Evolutionary conservation across 352 stramenopile species (phyloP).

Genomic region (Pythium rhizo-oryzae): DNA sequence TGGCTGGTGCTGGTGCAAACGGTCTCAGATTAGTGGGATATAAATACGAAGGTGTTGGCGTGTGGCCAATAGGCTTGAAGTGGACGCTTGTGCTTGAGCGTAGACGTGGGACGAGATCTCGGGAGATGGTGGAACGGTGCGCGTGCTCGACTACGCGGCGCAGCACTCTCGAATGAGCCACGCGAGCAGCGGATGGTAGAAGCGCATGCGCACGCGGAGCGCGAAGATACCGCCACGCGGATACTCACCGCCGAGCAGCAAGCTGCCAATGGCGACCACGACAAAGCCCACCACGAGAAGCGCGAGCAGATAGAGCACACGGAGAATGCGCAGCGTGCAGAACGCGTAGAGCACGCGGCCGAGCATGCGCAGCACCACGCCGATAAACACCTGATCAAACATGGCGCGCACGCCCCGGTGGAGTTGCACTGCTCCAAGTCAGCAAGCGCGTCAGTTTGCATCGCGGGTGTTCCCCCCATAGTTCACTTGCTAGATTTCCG

Average conservation of each 20-base stretch:
- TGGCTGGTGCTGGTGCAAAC: background rate
- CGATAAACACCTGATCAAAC: background rate
- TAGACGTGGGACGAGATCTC: background rate
- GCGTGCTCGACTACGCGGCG: background rate
- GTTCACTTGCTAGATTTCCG: background rate
- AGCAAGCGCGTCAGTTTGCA: too few species aligned
- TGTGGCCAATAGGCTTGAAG: background rate
- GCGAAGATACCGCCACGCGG: background rate
- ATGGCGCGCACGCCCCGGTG: background rate
- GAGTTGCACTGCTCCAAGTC: background rate
- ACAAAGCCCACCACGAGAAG: too few species aligned
- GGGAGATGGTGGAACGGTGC: too few species aligned
- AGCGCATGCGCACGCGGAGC: slow-evolving; percentile 12
- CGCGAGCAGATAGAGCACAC: background rate
- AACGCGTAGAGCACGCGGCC: background rate
- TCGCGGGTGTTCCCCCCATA: too few species aligned
- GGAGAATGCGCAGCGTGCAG: background rate
- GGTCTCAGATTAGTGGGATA: background rate
- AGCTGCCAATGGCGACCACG: background rate
- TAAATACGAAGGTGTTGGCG: background rate
- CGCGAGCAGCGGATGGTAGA: slow-evolving; percentile 11
- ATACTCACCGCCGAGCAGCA: background rate
- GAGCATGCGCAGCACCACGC: background rate
- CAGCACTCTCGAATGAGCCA: background rate
- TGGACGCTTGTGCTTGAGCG: background rate